Percentiles rank a stretch among this genome's conserved stretches.
Evolutionary conservation across 768 basidiomycete genomes (phyloP).

Genomic region (Rubroboletus pulcherrimus): DNA sequence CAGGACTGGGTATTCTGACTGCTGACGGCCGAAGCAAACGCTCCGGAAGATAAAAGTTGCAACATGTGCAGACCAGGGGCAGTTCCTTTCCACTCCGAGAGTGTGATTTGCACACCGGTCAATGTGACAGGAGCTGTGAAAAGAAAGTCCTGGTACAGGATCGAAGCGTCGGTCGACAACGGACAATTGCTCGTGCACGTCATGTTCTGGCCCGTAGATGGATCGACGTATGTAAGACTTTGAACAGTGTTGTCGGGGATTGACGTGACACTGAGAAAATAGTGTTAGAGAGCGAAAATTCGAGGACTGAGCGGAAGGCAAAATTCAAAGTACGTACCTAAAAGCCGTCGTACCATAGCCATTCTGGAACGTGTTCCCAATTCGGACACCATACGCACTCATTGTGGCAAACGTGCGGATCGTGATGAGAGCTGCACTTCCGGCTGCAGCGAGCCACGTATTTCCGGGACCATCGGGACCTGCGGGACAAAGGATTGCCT

Average conservation of each 20-base stretch:
- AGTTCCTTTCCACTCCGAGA: conserved; percentile 70
- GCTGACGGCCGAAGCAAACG: conserved; percentile 74
- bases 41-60: conserved; percentile 90
- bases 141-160: conserved; percentile 92
- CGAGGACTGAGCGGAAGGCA: not conserved
- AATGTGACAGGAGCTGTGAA: conserved; percentile 62
- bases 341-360: conserved; percentile 86
- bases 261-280: conserved; percentile 63
- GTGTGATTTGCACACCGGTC: conserved; percentile 85
- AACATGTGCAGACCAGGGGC: conserved; percentile 84
- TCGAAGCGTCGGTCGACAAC: conserved; percentile 65
- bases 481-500: conserved; percentile 79
- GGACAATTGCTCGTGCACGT: conserved; percentile 82
- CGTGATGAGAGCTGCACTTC: conserved; percentile 67
- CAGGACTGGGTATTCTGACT: conserved; percentile 64
- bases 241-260: conserved; percentile 87
- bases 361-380: conserved; percentile 86
- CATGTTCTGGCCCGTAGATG: conserved; percentile 63
- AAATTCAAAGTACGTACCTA: conserved; percentile 45
- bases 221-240: conserved; percentile 74
- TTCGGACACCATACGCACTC: conserved; percentile 72
- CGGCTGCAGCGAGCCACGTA: conserved; percentile 82
- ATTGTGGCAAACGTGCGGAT: conserved; percentile 71
- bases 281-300: conserved; percentile 6
- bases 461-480: conserved; percentile 75